Base-by-base conservation (phyloP, 129 eudicot species). In the Ambrosia trifida region DNA sequence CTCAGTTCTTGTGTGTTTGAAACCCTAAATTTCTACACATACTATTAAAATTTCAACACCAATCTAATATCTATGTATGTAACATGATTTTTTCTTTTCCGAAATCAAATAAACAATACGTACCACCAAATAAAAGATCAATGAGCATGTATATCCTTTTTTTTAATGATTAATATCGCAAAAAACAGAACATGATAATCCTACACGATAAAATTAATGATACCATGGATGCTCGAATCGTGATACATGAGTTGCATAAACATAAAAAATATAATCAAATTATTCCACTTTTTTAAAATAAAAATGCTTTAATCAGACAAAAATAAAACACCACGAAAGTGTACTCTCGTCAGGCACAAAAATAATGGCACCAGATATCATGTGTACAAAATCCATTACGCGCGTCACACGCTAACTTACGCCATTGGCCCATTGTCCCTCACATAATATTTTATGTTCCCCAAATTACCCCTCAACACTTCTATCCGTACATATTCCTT, bases 371-470 rank as follows among this genome's bases (percentile, higher is more conserved):
- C 58, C 80, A 46, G 41, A 54, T 18, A 16, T 40, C 80, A 76
- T 67, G 80, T 66, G 41, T 13, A 2, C 47, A 6, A 76, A 76
- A 10, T 69, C 44, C 46, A 75, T 69, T 76, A 69, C 49, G 53
- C 70, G 54, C 64, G n/a, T 10, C 33, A 17, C 33, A 59, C 44
- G 56, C 75, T 76, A 76, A 59, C 56, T 8, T 76, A 54, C 75
- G 69, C 80, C 63, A 5, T 11, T 76, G 69, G 75, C 36, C 35
- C 69, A 76, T 47, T 30, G 11, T 58, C 30, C 56, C 68, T 49
- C 73, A 36, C 1, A 17, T 75, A 16, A 41, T 24, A 24, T 28
- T 45, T 31, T 44, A 66, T n/a, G 43, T 57, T 30, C 12, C 68
- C 73, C 8, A 66, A 62, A 16, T 6, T 76, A n/a, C 13, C 79